phyloP scores from a whole-genome alignment of 495 filamentous ascomycete species.

The Penicillium silybi region DNA sequence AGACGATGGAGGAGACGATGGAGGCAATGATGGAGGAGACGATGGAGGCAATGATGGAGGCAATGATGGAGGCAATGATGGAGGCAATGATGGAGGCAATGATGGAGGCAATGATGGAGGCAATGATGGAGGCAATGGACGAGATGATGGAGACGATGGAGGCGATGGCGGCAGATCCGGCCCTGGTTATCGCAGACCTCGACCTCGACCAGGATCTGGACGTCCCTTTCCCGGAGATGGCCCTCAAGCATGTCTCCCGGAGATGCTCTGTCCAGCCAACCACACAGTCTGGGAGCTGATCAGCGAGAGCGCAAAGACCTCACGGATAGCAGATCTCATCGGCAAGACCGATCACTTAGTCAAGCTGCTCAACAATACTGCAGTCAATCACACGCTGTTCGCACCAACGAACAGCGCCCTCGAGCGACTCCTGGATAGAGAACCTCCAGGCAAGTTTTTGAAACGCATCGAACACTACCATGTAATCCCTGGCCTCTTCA shows the following conservation, averaged over 20 bases:
- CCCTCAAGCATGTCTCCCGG: background rate
- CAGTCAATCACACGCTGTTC: slow-evolving; percentile 72
- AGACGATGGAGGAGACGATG: background rate
- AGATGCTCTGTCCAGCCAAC: slow-evolving; percentile 32
- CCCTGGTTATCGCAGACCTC: slow-evolving; percentile 1
- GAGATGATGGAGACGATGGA: background rate
- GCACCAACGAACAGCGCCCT: slow-evolving; percentile 74
- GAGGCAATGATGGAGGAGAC: slow-evolving; percentile 21
- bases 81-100: background rate
- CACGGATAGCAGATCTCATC: slow-evolving; percentile 68
- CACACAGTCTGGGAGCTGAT: slow-evolving; percentile 76
- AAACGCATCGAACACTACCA: slow-evolving; percentile 75
- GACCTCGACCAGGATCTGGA: background rate
- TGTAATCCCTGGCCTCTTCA: slow-evolving; percentile 58
- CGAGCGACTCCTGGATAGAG: slow-evolving; percentile 52
- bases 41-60: slow-evolving; percentile 21
- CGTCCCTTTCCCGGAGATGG: background rate
- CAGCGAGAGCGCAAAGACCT: slow-evolving; percentile 65
- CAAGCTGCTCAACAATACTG: slow-evolving; percentile 62
- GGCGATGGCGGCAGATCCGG: slow-evolving; percentile 16
- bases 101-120: background rate
- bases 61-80: background rate
- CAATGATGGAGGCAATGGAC: background rate
- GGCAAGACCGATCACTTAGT: slow-evolving; percentile 67
- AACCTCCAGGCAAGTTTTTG: slow-evolving; percentile 45